phyloP scores from a whole-genome alignment of 352 stramenopile species.

The Phytophthora vignae region DNA sequence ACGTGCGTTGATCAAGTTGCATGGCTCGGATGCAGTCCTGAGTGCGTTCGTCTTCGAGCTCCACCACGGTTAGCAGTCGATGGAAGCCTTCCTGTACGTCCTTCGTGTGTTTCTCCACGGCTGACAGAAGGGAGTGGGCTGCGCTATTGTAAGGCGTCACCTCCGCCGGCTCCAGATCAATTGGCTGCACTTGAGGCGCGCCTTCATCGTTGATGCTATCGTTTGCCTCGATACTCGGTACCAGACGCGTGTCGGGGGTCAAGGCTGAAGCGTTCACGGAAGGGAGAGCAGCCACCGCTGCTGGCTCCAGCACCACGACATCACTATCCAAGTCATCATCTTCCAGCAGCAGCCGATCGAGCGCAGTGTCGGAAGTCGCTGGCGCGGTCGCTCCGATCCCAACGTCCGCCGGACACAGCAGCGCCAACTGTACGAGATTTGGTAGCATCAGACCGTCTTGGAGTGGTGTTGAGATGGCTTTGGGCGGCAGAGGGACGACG shows the following conservation, averaged over 20 bases:
- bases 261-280: neutral
- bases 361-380: constrained; percentile 4
- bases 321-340: constrained; percentile 18
- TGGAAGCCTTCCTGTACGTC: constrained; percentile 1
- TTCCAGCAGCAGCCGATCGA: constrained; percentile 28
- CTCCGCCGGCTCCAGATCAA: constrained; percentile 3
- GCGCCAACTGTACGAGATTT: neutral
- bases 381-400: neutral
- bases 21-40: constrained; percentile 12
- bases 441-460: neutral
- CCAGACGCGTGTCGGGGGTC: neutral
- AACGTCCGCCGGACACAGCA: constrained; percentile 2
- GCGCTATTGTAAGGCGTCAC: neutral
- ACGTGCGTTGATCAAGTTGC: neutral
- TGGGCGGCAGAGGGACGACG: neutral
- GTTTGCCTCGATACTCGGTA: neutral
- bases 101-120: neutral
- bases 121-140: constrained; percentile 1
- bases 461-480: constrained; percentile 2
- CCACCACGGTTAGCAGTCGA: constrained; percentile 11
- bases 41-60: constrained; percentile 1
- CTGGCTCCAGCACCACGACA: neutral
- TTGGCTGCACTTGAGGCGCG: neutral
- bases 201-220: neutral
- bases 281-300: neutral